Evolutionary conservation across 345 rosid genomes (phyloP).

Genomic region (Pistacia integerrima): DNA sequence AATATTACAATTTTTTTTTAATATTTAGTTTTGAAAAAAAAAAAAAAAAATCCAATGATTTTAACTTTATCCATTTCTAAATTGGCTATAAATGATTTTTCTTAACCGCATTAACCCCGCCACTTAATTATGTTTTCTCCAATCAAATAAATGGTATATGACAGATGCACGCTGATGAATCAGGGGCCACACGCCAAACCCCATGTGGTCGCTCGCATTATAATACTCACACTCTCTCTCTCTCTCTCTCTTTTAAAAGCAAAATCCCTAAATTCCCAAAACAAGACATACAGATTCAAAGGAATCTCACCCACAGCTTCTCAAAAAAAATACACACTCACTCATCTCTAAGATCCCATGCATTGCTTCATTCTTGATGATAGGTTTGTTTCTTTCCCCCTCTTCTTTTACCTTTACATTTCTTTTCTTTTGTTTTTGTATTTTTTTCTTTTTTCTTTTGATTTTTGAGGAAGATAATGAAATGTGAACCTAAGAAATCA

Average conservation of each 20-base stretch:
- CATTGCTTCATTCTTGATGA: constrained; percentile 19
- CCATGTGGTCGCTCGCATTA: constrained; percentile 28
- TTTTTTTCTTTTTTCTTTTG: not conserved
- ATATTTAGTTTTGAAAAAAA: too few relatives aligned
- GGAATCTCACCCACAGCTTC: constrained; percentile 4
- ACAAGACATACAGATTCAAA: constrained; percentile 24
- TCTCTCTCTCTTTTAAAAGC: not conserved
- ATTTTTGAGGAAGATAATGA: not conserved
- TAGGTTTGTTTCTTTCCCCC: constrained; percentile 30
- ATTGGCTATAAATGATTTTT: too few relatives aligned
- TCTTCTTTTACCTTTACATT: not conserved
- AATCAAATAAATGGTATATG: not conserved
- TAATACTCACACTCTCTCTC: constrained; percentile 17
- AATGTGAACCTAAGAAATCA: too few relatives aligned
- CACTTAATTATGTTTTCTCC: not conserved
- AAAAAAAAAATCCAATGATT: too few relatives aligned
- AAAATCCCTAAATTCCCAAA: constrained; percentile 41
- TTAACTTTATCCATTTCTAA: too few relatives aligned
- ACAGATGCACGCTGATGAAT: constrained; percentile 24
- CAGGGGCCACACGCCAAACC: constrained; percentile 20
- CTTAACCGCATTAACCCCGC: not conserved
- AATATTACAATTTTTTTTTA: too few relatives aligned
- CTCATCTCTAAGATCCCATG: constrained; percentile 4
- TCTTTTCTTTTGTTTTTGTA: not conserved
- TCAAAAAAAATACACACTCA: not conserved